Percentiles rank a stretch among this genome's conserved stretches.
These are phyloP conservation scores for Passalora sequoiae DNA, from an alignment of 2,329 filamentous ascomycete species.

Conservation along the genomic window DNA sequence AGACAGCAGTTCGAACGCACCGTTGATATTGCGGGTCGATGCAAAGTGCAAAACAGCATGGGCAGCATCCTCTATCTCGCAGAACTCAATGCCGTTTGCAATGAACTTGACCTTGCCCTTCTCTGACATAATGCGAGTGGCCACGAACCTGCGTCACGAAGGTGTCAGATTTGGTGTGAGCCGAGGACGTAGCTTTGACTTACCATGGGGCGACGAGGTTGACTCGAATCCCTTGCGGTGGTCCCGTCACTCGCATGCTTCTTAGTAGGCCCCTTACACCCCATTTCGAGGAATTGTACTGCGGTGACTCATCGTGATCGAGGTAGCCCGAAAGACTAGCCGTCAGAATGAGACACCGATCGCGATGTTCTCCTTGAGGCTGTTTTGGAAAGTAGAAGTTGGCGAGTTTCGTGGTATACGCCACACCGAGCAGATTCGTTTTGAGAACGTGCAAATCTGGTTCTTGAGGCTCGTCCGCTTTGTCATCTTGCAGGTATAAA, in stretches of 20 bases:
- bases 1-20: too few relatives aligned
- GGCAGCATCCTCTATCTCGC: constrained; percentile 23
- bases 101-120: constrained; percentile 16
- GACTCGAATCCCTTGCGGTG: constrained; percentile 42
- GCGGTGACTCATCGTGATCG: constrained; percentile 43
- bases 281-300: constrained; percentile 34
- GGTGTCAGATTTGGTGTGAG: neutral
- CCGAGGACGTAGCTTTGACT: neutral
- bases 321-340: constrained; percentile 47
- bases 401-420: constrained; percentile 34
- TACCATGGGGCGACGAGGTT: constrained; percentile 34
- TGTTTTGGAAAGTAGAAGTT: constrained; percentile 34
- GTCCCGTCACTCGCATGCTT: constrained; percentile 33
- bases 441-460: constrained; percentile 25
- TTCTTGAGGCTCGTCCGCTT: constrained; percentile 21
- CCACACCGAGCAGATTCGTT: constrained; percentile 24
- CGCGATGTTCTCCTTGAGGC: constrained; percentile 36
- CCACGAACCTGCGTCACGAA: constrained; percentile 20
- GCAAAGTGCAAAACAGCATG: constrained; percentile 23
- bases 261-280: constrained; percentile 43
- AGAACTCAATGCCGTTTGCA: constrained; percentile 18
- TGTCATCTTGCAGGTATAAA: constrained; percentile 17
- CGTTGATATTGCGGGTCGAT: constrained; percentile 20
- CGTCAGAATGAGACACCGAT: constrained; percentile 48
- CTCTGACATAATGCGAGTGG: constrained; percentile 24